Base-by-base conservation (phyloP, 306 rosid genomes). In the Geum urbanum region DNA sequence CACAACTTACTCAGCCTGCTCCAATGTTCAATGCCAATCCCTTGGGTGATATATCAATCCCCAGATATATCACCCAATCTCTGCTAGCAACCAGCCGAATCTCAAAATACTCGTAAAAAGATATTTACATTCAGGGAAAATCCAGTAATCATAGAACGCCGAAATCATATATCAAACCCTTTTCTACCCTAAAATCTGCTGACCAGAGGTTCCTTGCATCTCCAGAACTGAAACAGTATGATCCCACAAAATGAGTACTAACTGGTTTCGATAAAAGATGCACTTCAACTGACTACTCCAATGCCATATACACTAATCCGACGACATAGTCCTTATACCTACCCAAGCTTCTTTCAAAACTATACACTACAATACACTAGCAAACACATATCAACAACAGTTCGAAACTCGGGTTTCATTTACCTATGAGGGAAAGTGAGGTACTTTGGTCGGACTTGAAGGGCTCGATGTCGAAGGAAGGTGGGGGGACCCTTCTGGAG, bases 371-470 rank as follows among this genome's bases (percentile, higher is more conserved):
- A n/a, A n/a, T n/a, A 27, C 32, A 27, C 32, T 15, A 47, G 24
- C 22, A 55, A 47, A 12, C 6, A 14, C 27, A 8, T 15, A 8
- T 15, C 55, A 45, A 18, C n/a, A n/a, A n/a, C n/a, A n/a, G n/a
- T n/a, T n/a, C n/a, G n/a, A n/a, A n/a, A n/a, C 32, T 27, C 2
- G 32, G 32, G 32, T 27, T 27, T 52, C 19, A 52, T 18, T 56
- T 70, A 89, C 96, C 96, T n/a, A n/a, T 89, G 96, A 0, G 92
- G 96, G 63, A 89, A 86, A 74, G 96, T 89, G 8, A 66, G 61
- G 79, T 86, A 86, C 79, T 89, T 89, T 16, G 92, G 65, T 94
- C 96, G 20, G 79, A 11, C 66, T 94, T 97, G 32, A 60, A 87
- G 0, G 67, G 90, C 0, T 90, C 99, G 4, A 87, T 92, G 70